phyloP scores from a whole-genome alignment of 768 basidiomycete species.

The Tulasnella sp. region DNA sequence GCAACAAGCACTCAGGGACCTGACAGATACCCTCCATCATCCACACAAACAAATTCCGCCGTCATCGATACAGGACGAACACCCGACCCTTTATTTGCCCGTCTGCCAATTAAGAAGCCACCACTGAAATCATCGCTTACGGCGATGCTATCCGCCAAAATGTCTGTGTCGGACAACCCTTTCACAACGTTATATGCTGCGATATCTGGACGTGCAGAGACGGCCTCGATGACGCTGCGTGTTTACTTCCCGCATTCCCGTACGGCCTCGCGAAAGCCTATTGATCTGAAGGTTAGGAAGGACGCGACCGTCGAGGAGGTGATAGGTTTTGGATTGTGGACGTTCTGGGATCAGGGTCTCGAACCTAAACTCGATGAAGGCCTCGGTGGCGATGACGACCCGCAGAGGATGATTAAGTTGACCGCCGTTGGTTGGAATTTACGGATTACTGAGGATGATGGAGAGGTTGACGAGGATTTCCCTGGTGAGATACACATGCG shows the following conservation, averaged over 20 bases:
- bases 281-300: conserved; percentile 64
- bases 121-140: conserved; percentile 48
- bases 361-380: conserved; percentile 63
- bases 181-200: conserved; percentile 79
- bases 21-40: not conserved
- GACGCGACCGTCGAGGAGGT: conserved; percentile 94
- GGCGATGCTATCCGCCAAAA: conserved; percentile 57
- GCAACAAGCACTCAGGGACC: not conserved
- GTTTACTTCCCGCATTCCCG: conserved; percentile 78
- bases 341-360: conserved; percentile 85
- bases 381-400: conserved; percentile 42
- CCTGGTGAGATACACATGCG: conserved; percentile 53
- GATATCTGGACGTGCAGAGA: conserved; percentile 61
- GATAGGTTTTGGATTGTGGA: conserved; percentile 83
- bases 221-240: conserved; percentile 49
- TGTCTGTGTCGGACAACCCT: conserved; percentile 56
- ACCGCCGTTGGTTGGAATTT: conserved; percentile 85
- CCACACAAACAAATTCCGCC: not conserved
- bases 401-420: conserved; percentile 43
- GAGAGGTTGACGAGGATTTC: conserved; percentile 97
- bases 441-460: conserved; percentile 90
- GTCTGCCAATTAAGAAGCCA: conserved; percentile 1
- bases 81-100: conserved; percentile 18
- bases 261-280: conserved; percentile 41
- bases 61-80: not conserved